Base-by-base conservation (phyloP, 495 filamentous ascomycete species). In the Sabuloglossum arenarium region DNA sequence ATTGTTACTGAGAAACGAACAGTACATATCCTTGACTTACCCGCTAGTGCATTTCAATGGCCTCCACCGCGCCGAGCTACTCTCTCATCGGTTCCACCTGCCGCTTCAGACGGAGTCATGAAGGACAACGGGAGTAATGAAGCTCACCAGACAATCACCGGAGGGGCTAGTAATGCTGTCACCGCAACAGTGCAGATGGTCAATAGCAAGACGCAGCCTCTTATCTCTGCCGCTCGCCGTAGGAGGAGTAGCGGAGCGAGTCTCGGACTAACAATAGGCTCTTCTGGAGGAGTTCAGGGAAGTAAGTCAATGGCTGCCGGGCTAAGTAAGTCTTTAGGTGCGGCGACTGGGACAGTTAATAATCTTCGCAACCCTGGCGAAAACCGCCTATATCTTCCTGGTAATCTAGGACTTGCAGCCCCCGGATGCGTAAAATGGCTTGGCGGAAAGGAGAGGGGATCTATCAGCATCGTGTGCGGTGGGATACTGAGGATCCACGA, bases 1-100 rank as follows among this genome's bases (percentile, higher is more conserved):
- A 78, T 98, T 63, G 77, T 94, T 47, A 96, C 90, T 10, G 82
- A 90, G 57, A 83, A 85, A 60, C 86, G 90, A n/a, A 98, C 91
- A 1, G 80, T 95, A 4, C 91, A 98, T 67, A 78, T 94, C 25
- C 80, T 91, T 61, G 85, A 94, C 61, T 69, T 96, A 49, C 85
- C 87, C n/a, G 69, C 79, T 27, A 83, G 77, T 53, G 86, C 88
- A 3, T 88, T 87, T 57, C 79, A 84, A 43, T 96, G 89, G 90
- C 89, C 89, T 30, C 89, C 89, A 45, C 80, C 82, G 56, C 85
- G 84, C 47, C 81, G 84, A 54, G 62, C 69, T 21, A 69, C 68
- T 29, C 73, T 70, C 19, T 64, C 61, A 27, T 21, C 57, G 28
- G 32, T 66, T 64, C 50, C 58, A 64, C 31, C 54, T 47, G 53